Evolutionary conservation across 371 early-diverging fungal species (phyloP).

Genomic region (Saksenaea vasiformis): DNA sequence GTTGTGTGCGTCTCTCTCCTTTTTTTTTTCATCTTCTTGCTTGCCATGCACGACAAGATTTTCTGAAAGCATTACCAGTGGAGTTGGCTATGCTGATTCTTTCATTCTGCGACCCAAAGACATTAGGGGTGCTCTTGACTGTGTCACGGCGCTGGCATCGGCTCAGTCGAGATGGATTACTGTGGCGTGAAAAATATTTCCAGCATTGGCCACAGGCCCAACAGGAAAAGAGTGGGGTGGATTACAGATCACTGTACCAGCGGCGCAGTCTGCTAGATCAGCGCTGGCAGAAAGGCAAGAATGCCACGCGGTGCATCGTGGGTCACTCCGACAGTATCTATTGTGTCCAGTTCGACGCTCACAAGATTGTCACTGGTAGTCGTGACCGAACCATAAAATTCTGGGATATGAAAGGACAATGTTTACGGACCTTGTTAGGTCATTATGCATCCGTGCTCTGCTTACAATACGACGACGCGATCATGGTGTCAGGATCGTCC

Average conservation of each 20-base stretch:
- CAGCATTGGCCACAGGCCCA: constrained; percentile 9
- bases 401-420: constrained; percentile 73
- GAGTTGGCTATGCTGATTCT: constrained; percentile 22
- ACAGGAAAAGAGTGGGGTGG: constrained; percentile 4
- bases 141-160: constrained; percentile 18
- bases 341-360: constrained; percentile 87
- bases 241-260: constrained; percentile 21
- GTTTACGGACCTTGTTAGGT: constrained; percentile 72
- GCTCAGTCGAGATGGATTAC: constrained; percentile 13
- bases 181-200: constrained; percentile 23
- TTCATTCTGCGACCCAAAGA: constrained; percentile 16
- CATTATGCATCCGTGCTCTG: constrained; percentile 91
- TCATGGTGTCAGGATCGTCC: constrained; percentile 90
- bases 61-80: constrained; percentile 8
- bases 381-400: constrained; percentile 88
- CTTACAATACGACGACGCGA: constrained; percentile 78
- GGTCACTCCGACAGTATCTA: constrained; percentile 95
- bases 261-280: constrained; percentile 13
- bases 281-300: constrained; percentile 19
- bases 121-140: constrained; percentile 10
- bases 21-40: too few species aligned
- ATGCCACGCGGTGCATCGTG: constrained; percentile 17
- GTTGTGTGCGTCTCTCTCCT: not conserved
- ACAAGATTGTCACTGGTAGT: constrained; percentile 88
- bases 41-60: constrained; percentile 5